Evolutionary conservation across 495 filamentous ascomycete species (phyloP), one percentile per base, ranked within the genome.

Genomic region (Astrocystis sublimbata): DNA sequence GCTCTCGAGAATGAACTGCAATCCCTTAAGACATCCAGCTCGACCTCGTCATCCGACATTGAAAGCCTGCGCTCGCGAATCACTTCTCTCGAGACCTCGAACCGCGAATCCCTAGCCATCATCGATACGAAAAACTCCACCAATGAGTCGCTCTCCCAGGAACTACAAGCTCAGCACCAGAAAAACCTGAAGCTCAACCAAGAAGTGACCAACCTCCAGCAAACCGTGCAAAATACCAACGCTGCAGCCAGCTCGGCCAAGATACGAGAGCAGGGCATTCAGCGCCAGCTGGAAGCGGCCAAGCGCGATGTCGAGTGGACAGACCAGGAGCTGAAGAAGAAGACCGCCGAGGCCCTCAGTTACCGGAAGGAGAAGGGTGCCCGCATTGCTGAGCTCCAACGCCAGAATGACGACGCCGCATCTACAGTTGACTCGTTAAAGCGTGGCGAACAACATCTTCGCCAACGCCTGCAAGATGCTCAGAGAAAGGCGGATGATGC

Each of bases 291-390:
- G 54, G 92, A 96, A 24, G 78, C 91, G 23, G 85, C 92, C 13
- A 91, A 91, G 70, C 88, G 86, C 63, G 96, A 89, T 76, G 92
- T 91, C 63, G 96, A 98, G 60, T 98, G 91, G 89, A 87, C 92
- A 47, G 92, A 96, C 61, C 84, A 80, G 23, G 96, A 98, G 73
- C 79, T 98, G 23, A 93, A 96, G 76, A 92, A 91, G 0, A 96
- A 96, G 73, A 86, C 79, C 45, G 84, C 85, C 33, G 96, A 98
- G 67, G 85, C 90, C 46, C 83, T 92, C 60, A 97, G 93, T 65
- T 96, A 89, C 79, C 86, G 96, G 58, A 98, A 97, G 67, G 94
- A 99, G 71, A 98, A 97, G 81, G 87, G 87, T 65, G 85, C 90
- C 0, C 87, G 90, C 19, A 89, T 97, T 65, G 79, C 91, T 10